A percentile compares a stretch with the other conserved stretches of the same genome.
phyloP scores from a whole-genome alignment of 257 asterid genomes.

The Solanum virginianum region DNA sequence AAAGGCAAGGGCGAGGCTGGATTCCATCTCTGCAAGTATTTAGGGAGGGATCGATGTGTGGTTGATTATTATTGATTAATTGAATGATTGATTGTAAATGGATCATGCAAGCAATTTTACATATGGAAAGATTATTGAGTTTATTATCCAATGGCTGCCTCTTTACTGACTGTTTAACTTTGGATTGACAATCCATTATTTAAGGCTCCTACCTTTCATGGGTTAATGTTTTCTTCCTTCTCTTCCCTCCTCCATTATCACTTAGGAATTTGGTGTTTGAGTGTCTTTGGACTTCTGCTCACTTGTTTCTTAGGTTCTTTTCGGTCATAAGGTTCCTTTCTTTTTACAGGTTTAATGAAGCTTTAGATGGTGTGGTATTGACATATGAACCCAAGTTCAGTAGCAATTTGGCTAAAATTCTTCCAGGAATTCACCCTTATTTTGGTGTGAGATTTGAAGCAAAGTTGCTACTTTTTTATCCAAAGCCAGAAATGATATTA shows the following conservation, averaged over 20 bases:
- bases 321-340: background rate
- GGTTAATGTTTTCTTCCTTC: background rate
- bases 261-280: background rate
- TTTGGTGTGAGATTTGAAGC: slow-evolving; percentile 51
- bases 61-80: background rate
- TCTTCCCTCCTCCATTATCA: background rate
- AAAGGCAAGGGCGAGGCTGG: background rate
- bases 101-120: background rate
- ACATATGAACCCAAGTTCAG: slow-evolving; percentile 48
- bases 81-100: background rate
- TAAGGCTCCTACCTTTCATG: background rate
- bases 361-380: slow-evolving; percentile 72
- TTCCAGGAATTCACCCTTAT: slow-evolving; percentile 58
- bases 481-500: slow-evolving; percentile 50
- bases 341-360: slow-evolving; percentile 47
- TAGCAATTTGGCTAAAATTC: slow-evolving; percentile 39
- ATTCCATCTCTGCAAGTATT: background rate
- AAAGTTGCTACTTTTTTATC: slow-evolving; percentile 52
- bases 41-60: background rate
- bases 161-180: background rate
- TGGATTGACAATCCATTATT: background rate
- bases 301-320: background rate
- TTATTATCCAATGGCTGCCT: background rate
- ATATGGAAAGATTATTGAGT: background rate
- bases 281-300: background rate